These are phyloP conservation scores for Trichophyton equinum DNA, from an alignment of 2,329 filamentous ascomycete species.

Conservation along the genomic window DNA sequence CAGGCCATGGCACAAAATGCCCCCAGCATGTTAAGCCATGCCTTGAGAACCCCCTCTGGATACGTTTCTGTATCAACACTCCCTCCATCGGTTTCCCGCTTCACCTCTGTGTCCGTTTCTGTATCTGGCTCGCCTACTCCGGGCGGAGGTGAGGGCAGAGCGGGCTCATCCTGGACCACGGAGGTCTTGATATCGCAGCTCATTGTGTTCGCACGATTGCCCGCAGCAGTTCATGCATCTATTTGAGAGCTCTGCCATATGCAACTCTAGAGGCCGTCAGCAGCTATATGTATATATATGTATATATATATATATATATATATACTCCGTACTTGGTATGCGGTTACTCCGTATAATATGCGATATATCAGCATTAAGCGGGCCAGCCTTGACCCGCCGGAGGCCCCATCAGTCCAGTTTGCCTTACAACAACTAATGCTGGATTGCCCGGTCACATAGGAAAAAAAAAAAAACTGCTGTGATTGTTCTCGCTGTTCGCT, in stretches of 20 bases:
- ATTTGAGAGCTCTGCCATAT: neutral
- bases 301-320: too few species aligned
- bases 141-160: neutral
- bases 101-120: neutral
- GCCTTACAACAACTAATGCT: neutral
- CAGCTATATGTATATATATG: neutral
- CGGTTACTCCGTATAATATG: too few species aligned
- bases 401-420: neutral
- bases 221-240: neutral
- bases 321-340: too few species aligned
- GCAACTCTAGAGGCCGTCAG: neutral
- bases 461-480: neutral
- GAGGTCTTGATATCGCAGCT: neutral
- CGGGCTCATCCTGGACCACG: neutral
- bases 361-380: neutral
- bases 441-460: neutral
- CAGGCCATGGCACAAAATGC: slow-evolving; percentile 18
- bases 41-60: slow-evolving; percentile 19
- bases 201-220: neutral
- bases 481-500: neutral
- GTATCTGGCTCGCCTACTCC: neutral
- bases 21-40: slow-evolving; percentile 18
- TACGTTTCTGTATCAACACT: slow-evolving; percentile 10
- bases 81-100: neutral
- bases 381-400: neutral